A percentile compares a stretch with the other conserved stretches of the same genome.
Evolutionary conservation across 2,329 filamentous ascomycete species (phyloP).

Genomic region (Hypoxylon sp.): DNA sequence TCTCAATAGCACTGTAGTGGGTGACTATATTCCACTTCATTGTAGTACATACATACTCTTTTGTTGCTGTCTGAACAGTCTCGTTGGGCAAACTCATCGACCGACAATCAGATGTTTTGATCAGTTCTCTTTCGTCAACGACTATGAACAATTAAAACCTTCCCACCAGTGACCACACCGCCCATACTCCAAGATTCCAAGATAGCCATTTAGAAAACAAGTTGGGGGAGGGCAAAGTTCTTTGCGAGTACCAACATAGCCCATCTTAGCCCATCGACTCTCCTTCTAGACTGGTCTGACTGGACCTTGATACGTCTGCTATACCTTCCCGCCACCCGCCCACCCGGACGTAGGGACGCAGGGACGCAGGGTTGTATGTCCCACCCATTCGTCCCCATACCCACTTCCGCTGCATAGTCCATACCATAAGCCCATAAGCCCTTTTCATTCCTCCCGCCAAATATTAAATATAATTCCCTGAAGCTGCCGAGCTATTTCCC

Average conservation of each 20-base stretch:
- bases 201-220: constrained; percentile 12
- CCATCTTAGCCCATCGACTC: constrained; percentile 16
- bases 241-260: constrained; percentile 28
- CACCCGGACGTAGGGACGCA: constrained; percentile 27
- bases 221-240: constrained; percentile 23
- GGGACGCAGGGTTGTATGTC: constrained; percentile 37
- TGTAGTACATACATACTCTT: background rate
- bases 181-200: constrained; percentile 15
- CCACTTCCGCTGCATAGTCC: constrained; percentile 31
- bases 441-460: constrained; percentile 26
- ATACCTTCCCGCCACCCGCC: constrained; percentile 39
- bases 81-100: constrained; percentile 36
- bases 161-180: constrained; percentile 25
- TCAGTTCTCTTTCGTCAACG: constrained; percentile 21
- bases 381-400: constrained; percentile 45
- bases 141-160: constrained; percentile 23
- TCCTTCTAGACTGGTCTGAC: constrained; percentile 17
- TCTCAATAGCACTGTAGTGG: constrained; percentile 16
- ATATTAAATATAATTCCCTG: constrained; percentile 40
- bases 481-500: constrained; percentile 27
- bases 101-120: constrained; percentile 39
- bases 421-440: constrained; percentile 20
- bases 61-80: constrained; percentile 28
- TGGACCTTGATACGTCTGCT: constrained; percentile 24
- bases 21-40: constrained; percentile 22